Conservation (phyloP, 192 early-diverging fungal species). For the Mortierella alpina region DNA sequence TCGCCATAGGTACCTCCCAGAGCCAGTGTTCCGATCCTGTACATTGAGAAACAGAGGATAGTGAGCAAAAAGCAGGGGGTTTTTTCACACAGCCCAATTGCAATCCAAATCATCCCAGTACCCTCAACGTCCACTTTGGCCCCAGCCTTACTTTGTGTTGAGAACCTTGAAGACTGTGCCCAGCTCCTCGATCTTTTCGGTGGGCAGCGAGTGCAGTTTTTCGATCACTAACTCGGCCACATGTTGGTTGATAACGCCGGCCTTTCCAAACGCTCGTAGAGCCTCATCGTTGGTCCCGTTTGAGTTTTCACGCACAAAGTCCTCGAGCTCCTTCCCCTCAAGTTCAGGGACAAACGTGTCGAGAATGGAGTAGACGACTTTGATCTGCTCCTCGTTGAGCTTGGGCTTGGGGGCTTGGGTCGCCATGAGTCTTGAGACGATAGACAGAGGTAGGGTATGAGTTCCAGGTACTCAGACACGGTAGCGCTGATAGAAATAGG, state of each 20-base stretch:
- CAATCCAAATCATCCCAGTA: not conserved
- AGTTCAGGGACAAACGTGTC: slow-evolving; percentile 63
- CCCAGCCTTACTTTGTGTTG: slow-evolving; percentile 30
- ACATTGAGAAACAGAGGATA: not conserved
- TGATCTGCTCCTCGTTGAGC: slow-evolving; percentile 49
- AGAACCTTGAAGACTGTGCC: slow-evolving; percentile 47
- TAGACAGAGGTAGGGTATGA: too few species aligned
- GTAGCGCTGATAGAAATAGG: too few species aligned
- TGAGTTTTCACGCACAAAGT: slow-evolving; percentile 36
- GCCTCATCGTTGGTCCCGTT: slow-evolving; percentile 29
- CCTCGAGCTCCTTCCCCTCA: slow-evolving; percentile 37
- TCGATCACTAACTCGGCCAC: slow-evolving; percentile 25
- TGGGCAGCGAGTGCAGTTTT: slow-evolving; percentile 19
- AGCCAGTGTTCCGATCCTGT: slow-evolving; percentile 38
- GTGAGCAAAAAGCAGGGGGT: not conserved
- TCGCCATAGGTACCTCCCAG: slow-evolving; percentile 42
- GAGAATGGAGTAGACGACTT: slow-evolving; percentile 57
- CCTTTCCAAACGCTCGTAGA: slow-evolving; percentile 25
- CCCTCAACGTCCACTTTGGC: not conserved
- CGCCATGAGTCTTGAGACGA: too few species aligned
- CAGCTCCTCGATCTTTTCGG: slow-evolving; percentile 49
- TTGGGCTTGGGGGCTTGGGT: slow-evolving; percentile 11
- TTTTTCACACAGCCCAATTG: not conserved
- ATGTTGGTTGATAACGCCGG: slow-evolving; percentile 32
- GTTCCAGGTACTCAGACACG: too few species aligned